phyloP scores from a whole-genome alignment of 805 yeast species.

The Schizosaccharomyces lindneri region DNA sequence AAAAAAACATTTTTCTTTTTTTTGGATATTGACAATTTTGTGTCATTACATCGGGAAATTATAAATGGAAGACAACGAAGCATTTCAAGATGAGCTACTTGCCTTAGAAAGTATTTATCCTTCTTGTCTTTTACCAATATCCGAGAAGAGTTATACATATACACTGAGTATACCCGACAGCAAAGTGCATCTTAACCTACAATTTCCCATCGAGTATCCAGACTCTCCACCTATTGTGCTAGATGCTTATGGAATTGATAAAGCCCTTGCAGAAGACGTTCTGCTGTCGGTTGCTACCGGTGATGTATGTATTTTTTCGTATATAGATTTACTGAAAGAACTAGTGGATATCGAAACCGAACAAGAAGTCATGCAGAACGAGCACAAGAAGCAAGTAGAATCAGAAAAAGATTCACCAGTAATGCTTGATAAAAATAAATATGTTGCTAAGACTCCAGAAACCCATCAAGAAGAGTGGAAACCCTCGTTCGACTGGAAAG shows the following conservation, averaged over 20 bases:
- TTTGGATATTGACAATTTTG: neutral
- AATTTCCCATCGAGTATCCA: neutral
- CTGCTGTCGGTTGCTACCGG: constrained; percentile 1
- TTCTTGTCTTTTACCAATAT: neutral
- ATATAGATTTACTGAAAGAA: neutral
- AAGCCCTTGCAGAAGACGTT: constrained; percentile 1
- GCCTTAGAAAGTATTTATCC: constrained; percentile 1
- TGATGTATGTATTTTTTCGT: neutral
- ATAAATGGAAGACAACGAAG: neutral
- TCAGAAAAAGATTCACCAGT: neutral
- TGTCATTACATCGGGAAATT: neutral
- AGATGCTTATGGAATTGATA: neutral
- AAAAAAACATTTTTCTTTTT: no score
- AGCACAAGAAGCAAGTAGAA: neutral
- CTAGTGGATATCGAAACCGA: neutral
- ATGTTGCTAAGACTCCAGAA: neutral
- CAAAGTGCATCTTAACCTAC: neutral
- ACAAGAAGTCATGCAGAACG: neutral
- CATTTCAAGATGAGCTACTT: neutral
- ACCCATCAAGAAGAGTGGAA: neutral
- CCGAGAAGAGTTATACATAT: neutral
- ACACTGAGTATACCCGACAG: neutral
- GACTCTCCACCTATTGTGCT: neutral
- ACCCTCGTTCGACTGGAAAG: constrained; percentile 26
- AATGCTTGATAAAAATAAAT: neutral